These are phyloP conservation scores for Cercospora janseana DNA, from an alignment of 2,329 filamentous ascomycete genomes.

Conservation along the genomic window DNA sequence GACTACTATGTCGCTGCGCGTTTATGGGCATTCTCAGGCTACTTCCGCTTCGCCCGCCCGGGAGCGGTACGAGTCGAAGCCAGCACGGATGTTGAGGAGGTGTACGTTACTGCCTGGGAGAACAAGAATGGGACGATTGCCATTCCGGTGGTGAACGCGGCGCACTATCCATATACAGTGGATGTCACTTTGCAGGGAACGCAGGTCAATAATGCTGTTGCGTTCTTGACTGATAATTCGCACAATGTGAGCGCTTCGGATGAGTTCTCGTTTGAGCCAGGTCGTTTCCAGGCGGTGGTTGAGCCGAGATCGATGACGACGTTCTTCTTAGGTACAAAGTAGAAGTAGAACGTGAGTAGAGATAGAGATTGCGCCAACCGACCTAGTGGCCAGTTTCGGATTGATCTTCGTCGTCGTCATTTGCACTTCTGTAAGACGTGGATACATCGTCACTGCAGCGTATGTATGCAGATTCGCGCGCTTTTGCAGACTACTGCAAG, in stretches of 20 bases:
- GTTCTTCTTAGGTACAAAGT: not conserved
- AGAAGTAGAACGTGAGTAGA: not conserved
- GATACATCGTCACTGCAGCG: no score
- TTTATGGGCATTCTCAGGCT: not conserved
- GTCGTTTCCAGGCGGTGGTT: not conserved
- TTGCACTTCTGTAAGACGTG: no score
- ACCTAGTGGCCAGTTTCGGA: not conserved
- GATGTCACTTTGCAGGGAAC: not conserved
- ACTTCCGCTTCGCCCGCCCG: not conserved
- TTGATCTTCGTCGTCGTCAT: not conserved
- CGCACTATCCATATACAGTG: not conserved
- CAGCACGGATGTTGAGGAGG: not conserved
- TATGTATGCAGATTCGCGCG: no score
- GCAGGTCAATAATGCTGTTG: not conserved
- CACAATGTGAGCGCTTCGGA: not conserved
- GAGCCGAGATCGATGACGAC: not conserved
- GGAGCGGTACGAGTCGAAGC: not conserved
- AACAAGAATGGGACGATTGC: not conserved
- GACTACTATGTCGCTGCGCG: not conserved
- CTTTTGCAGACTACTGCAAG: no score
- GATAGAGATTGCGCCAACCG: not conserved
- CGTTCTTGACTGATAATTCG: not conserved
- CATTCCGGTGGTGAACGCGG: conserved; percentile 1
- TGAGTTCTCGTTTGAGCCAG: not conserved
- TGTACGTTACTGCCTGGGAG: conserved; percentile 2